Base-by-base conservation (phyloP, 176 grass and related monocot genomes). In the Ensete glaucum region DNA sequence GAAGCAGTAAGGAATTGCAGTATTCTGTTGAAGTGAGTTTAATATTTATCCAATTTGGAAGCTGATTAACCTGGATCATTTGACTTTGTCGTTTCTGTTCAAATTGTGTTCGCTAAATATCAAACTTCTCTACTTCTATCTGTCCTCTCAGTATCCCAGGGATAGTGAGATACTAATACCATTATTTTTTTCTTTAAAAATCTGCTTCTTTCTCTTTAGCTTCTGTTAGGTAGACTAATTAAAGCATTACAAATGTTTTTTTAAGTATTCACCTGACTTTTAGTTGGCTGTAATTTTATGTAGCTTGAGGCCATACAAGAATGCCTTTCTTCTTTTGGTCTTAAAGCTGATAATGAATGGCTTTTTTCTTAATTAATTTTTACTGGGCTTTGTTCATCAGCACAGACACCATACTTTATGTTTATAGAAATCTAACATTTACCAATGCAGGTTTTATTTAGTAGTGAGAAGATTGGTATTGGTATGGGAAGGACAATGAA, bases 401-500 rank as follows among this genome's bases (percentile, higher is more conserved):
- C n/a, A 70, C 8, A 17, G 25, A 29, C 34, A 43, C 13, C 23
- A 26, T 67, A 43, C 64, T 67, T 67, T 67, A 15, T 53, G 51
- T 52, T 73, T 22, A 76, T 60, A 60, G 2, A 62, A 43, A 16
- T 50, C 15, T 11, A 11, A 58, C 49, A n/a, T 26, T 65, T 64
- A 11, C 48, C 34, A 43, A 43, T 77, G 51, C 82, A 96, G 93
- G 91, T 99, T 80, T 67, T 99, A 66, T 99, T 94, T 83, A 87
- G 82, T 76, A 99, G 78, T 67, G 95, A 99, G 84, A 99, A 91
- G 56, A 81, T 99, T n/a, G 90, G 88, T 63, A 86, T 85, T 49
- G 95, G 88, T n/a, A 84, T 85, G 51, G 95, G 95, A 76, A 94
- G 83, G 85, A 94, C 90, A 86, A 84, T 85, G 65, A 91, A 91